Conservation (phyloP, 202 grass and related monocot genomes). For the Musa balbisiana region DNA sequence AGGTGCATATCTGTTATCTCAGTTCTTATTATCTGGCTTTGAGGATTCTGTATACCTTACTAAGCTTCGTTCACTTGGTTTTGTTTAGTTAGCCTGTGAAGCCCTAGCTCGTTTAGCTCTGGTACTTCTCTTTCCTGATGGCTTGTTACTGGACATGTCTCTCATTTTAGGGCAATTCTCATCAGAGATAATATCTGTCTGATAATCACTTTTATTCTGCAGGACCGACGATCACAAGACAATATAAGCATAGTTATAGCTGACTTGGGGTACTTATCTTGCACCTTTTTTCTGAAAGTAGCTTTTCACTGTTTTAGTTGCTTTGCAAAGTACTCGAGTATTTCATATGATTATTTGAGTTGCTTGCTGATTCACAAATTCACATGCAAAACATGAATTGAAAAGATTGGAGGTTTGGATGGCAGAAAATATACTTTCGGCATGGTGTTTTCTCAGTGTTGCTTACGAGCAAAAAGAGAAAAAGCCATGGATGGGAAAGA, state of each 20-base stretch:
- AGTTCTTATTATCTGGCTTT: neutral
- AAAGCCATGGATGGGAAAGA: too few relatives aligned
- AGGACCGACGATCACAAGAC: slow-evolving; percentile 77
- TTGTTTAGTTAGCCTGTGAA: slow-evolving; percentile 64
- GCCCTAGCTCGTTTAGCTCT: slow-evolving; percentile 59
- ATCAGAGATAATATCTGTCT: neutral
- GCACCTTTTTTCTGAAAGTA: neutral
- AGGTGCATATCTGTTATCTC: slow-evolving; percentile 38
- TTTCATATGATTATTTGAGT: too few relatives aligned
- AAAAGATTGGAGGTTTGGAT: neutral
- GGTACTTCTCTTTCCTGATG: slow-evolving; percentile 39
- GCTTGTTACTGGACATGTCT: neutral
- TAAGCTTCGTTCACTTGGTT: slow-evolving; percentile 26
- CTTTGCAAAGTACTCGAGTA: neutral
- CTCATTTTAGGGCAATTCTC: neutral
- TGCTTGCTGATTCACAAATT: neutral
- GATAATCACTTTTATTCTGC: slow-evolving; percentile 23
- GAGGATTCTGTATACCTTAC: slow-evolving; percentile 1
- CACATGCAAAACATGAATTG: neutral
- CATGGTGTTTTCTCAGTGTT: neutral
- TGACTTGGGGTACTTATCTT: slow-evolving; percentile 71
- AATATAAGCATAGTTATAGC: slow-evolving; percentile 93
- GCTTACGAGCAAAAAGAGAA: too few relatives aligned
- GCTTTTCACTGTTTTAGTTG: neutral
- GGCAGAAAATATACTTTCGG: neutral